Evolutionary conservation across 495 filamentous ascomycete species (phyloP).

Genomic region (Astrocystis sublimbata): DNA sequence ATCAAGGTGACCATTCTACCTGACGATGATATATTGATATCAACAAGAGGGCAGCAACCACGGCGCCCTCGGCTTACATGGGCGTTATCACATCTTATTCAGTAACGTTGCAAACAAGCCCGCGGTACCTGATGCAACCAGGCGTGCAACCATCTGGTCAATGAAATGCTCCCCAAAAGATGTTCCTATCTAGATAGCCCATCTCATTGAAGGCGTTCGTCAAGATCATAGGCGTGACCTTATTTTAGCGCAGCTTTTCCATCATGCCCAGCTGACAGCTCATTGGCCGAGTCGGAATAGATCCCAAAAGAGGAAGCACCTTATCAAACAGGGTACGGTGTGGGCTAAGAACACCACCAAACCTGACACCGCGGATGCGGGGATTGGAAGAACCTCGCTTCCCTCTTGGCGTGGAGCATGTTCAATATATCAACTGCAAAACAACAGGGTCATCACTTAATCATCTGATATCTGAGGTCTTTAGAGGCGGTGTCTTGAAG

Average conservation of each 20-base stretch:
- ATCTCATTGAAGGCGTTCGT: neutral
- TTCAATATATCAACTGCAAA: neutral
- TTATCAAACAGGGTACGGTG: conserved; percentile 17
- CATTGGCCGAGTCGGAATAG: conserved; percentile 8
- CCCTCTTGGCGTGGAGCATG: neutral
- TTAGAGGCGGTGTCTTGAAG: neutral
- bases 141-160: neutral
- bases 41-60: neutral
- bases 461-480: conserved; percentile 7
- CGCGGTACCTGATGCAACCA: conserved; percentile 13
- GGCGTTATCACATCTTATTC: neutral
- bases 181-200: neutral
- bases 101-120: conserved; percentile 18
- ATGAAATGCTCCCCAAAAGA: neutral
- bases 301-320: conserved; percentile 14
- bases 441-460: neutral
- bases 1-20: neutral
- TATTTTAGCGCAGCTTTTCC: conserved; percentile 8
- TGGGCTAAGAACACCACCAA: conserved; percentile 11
- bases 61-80: neutral
- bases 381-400: conserved; percentile 5
- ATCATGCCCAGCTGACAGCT: conserved; percentile 4
- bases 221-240: conserved; percentile 11
- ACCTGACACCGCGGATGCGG: conserved; percentile 2
- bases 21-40: neutral